These are phyloP conservation scores for Trypanosomatidae sp. DNA, from an alignment of 208 protist species.

Conservation along the genomic window DNA sequence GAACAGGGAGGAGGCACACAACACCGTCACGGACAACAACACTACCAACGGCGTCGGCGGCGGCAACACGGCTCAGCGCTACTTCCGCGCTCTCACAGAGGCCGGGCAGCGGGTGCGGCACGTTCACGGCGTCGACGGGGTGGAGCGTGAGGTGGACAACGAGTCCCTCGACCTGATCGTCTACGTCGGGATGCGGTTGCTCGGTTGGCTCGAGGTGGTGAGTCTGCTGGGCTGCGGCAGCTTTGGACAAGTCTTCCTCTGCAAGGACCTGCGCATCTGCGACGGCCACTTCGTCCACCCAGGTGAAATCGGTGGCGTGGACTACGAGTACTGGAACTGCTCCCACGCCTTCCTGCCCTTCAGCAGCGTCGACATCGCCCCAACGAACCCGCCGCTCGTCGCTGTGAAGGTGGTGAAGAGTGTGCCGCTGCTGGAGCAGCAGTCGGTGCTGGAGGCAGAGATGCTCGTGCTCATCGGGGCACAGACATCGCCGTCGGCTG, in stretches of 20 bases:
- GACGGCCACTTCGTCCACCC: constrained; percentile 73
- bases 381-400: constrained; percentile 61
- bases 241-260: constrained; percentile 88
- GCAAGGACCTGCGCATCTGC: constrained; percentile 77
- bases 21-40: too few species aligned
- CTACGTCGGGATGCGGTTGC: constrained; percentile 81
- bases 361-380: constrained; percentile 58
- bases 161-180: constrained; percentile 73
- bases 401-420: constrained; percentile 89
- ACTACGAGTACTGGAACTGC: constrained; percentile 88
- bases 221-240: constrained; percentile 74
- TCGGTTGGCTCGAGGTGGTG: constrained; percentile 86
- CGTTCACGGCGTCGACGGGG: constrained; percentile 65
- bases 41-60: too few species aligned
- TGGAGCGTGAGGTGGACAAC: constrained; percentile 75
- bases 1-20: too few species aligned
- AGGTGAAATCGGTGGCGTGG: constrained; percentile 59
- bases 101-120: constrained; percentile 45
- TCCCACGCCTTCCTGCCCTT: constrained; percentile 76
- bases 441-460: constrained; percentile 82
- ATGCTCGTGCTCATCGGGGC: constrained; percentile 83
- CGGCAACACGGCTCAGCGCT: constrained; percentile 9
- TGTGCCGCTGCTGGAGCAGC: constrained; percentile 64
- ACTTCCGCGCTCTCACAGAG: constrained; percentile 48
- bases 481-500: constrained; percentile 35